Evolutionary conservation across 1,284 basidiomycete genomes (phyloP).

Genomic region (Trametes pubescens): DNA sequence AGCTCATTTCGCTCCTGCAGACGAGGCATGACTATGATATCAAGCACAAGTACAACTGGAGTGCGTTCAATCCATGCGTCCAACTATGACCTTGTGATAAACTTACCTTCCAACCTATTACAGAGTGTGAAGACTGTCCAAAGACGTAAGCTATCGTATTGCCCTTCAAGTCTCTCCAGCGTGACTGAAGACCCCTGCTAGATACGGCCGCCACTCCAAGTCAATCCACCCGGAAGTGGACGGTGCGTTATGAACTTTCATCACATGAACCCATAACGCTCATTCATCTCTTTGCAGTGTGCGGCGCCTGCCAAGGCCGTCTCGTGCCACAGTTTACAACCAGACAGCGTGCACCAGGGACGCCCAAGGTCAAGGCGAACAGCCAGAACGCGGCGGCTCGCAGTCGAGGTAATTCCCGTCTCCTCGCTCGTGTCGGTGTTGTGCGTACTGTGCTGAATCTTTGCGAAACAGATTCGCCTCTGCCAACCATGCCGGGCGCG

Average conservation of each 20-base stretch:
- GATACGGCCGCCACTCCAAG: constrained; percentile 81
- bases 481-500: constrained; percentile 23
- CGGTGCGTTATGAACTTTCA: constrained; percentile 44
- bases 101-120: not conserved
- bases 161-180: not conserved
- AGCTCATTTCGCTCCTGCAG: constrained; percentile 44
- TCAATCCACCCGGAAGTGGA: constrained; percentile 76
- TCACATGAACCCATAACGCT: too few species aligned
- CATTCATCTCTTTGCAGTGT: constrained; percentile 45
- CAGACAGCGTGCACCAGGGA: constrained; percentile 39
- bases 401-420: constrained; percentile 52
- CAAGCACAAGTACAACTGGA: constrained; percentile 80
- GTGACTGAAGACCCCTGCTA: constrained; percentile 40
- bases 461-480: constrained; percentile 47
- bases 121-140: constrained; percentile 71
- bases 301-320: constrained; percentile 61
- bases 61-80: constrained; percentile 49
- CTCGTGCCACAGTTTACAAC: constrained; percentile 63
- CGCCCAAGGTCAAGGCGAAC: constrained; percentile 47
- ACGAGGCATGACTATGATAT: constrained; percentile 82
- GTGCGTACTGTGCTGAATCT: not conserved
- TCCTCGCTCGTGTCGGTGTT: not conserved
- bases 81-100: not conserved
- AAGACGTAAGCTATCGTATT: constrained; percentile 59
- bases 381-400: constrained; percentile 56